Conservation (phyloP, 148 eudicot species). For the Cornus controversa region DNA sequence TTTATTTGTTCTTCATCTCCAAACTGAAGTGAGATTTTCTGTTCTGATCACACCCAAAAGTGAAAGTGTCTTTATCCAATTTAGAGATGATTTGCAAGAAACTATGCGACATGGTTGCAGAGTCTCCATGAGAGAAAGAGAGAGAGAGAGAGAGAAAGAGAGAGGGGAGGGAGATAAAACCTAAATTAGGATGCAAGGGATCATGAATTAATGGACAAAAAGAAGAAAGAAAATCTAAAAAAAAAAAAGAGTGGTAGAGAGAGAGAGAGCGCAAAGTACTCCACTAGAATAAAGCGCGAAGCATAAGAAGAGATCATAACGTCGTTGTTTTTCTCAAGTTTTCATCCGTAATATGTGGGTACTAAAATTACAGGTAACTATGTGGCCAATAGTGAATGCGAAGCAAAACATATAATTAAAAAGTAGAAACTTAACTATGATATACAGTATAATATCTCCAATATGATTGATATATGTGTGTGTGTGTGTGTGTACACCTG, state of each 20-base stretch:
- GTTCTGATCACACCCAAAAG: constrained; percentile 24
- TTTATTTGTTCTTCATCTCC: constrained; percentile 14
- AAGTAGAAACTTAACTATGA: too few relatives aligned
- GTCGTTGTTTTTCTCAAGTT: background rate
- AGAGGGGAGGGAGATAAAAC: background rate
- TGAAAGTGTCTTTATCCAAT: background rate
- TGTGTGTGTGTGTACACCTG: too few relatives aligned
- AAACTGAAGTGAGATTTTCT: constrained; percentile 34
- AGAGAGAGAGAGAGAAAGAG: background rate
- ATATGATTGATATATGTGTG: too few relatives aligned
- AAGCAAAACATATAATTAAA: too few relatives aligned
- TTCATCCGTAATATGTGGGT: too few relatives aligned
- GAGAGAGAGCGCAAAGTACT: too few relatives aligned
- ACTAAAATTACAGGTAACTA: too few relatives aligned
- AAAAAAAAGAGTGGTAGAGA: background rate
- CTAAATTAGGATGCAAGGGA: constrained; percentile 20
- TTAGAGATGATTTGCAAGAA: constrained; percentile 12
- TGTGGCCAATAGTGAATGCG: background rate
- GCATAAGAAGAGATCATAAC: background rate
- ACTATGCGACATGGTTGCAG: constrained; percentile 10
- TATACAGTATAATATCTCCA: too few relatives aligned
- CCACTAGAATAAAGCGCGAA: constrained; percentile 7
- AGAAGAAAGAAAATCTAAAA: background rate
- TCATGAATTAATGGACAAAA: constrained; percentile 17
- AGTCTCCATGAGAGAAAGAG: constrained; percentile 26